Percentiles rank a stretch among this genome's conserved stretches.
phyloP scores from a whole-genome alignment of 176 grass and related monocot species.

The Oropetium thomaeum region DNA sequence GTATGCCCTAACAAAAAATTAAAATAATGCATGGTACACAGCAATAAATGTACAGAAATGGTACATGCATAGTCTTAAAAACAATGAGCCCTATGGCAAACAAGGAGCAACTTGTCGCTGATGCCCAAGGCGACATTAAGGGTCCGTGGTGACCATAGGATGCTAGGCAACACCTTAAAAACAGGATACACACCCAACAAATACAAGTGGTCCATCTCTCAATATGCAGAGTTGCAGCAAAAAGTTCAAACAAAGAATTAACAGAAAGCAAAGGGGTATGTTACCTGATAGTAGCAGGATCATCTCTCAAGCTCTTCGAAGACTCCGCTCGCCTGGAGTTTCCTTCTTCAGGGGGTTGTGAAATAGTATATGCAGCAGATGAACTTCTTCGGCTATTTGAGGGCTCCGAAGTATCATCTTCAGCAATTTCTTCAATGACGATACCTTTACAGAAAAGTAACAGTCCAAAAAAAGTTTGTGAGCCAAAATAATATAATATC shows the following conservation, averaged over 20 bases:
- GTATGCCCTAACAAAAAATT: too few species aligned
- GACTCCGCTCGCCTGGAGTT: conserved; percentile 28
- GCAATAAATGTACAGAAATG: conserved; percentile 13
- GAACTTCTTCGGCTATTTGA: conserved; percentile 48
- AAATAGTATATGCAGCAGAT: conserved; percentile 42
- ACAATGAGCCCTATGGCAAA: too few species aligned
- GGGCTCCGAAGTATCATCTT: conserved; percentile 41
- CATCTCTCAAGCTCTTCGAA: conserved; percentile 49
- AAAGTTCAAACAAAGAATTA: background rate
- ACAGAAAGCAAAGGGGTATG: conserved; percentile 18
- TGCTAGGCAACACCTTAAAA: too few species aligned
- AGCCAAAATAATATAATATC: conserved; percentile 7
- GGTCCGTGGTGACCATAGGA: too few species aligned
- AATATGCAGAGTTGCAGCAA: background rate
- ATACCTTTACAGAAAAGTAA: conserved; percentile 51
- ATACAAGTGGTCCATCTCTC: background rate
- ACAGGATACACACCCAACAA: too few species aligned
- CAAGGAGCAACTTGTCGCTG: too few species aligned
- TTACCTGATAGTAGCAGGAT: conserved; percentile 57
- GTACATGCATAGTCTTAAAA: too few species aligned
- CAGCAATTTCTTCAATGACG: conserved; percentile 89
- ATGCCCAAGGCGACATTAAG: too few species aligned
- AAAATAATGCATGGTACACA: too few species aligned
- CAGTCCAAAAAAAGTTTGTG: conserved; percentile 16
- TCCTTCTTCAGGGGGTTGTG: conserved; percentile 44